These are phyloP conservation scores for Geranium brycei DNA, from an alignment of 345 rosid genomes.

Conservation along the genomic window DNA sequence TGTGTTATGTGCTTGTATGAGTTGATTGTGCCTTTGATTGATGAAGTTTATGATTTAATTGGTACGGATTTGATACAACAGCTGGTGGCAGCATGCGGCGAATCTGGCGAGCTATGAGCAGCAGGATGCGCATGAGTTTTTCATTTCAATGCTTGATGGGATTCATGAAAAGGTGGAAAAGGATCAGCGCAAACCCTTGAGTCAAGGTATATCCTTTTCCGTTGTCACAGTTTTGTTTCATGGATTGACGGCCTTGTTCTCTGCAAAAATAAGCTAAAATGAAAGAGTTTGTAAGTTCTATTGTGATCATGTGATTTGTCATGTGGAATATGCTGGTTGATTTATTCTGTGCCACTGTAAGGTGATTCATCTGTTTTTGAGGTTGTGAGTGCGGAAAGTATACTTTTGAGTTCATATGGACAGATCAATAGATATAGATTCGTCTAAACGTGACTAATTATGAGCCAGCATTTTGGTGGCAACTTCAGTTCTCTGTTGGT, in stretches of 20 bases:
- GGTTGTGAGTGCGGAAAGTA: not conserved
- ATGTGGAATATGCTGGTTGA: too few relatives aligned
- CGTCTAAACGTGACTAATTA: not conserved
- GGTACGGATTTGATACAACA: slow-evolving; percentile 19
- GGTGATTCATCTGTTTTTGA: not conserved
- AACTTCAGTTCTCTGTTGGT: not conserved
- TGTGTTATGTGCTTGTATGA: too few relatives aligned
- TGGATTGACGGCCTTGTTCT: not conserved
- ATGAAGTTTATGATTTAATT: not conserved
- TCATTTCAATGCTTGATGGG: slow-evolving; percentile 59
- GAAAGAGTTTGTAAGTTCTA: not conserved
- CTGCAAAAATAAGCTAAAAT: not conserved
- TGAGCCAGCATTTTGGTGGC: not conserved
- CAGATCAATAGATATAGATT: not conserved
- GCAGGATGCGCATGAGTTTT: slow-evolving; percentile 64
- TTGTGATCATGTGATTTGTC: not conserved
- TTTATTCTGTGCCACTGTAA: not conserved
- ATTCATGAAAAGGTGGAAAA: slow-evolving; percentile 52
- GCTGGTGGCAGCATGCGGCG: slow-evolving; percentile 65
- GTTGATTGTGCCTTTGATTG: not conserved
- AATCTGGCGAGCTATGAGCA: slow-evolving; percentile 56
- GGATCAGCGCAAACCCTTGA: slow-evolving; percentile 24
- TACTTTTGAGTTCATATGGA: not conserved
- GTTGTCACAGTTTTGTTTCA: not conserved
- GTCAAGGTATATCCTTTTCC: slow-evolving; percentile 26